These are phyloP conservation scores for Aureobasidium uvarum DNA, from an alignment of 2,329 filamentous ascomycete genomes.

Conservation along the genomic window DNA sequence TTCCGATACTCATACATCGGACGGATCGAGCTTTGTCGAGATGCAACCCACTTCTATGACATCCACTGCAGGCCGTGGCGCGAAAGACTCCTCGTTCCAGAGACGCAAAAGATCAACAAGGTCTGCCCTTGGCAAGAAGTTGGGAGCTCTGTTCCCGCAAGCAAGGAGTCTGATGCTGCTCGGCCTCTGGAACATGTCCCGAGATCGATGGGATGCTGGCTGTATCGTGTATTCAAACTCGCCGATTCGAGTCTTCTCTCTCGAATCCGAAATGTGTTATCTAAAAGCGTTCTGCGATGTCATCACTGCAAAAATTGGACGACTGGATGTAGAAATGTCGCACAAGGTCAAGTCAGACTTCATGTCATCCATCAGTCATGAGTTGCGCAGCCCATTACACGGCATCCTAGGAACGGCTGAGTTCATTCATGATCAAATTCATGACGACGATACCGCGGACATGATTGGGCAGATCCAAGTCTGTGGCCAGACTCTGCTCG, in stretches of 20 bases:
- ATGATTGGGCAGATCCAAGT: conserved; percentile 46
- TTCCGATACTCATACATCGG: conserved; percentile 19
- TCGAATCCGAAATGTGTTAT: conserved; percentile 45
- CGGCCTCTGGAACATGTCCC: conserved; percentile 53
- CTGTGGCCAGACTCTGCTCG: conserved; percentile 50
- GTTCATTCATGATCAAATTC: conserved; percentile 46
- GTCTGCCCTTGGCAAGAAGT: conserved; percentile 13
- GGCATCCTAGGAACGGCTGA: conserved; percentile 51
- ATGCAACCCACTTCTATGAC: background rate
- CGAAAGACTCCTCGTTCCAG: background rate
- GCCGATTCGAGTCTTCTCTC: conserved; percentile 44
- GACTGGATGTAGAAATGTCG: conserved; percentile 42
- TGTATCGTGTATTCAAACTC: conserved; percentile 50
- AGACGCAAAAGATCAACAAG: conserved; percentile 14
- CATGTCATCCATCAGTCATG: conserved; percentile 54
- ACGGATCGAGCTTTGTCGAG: background rate
- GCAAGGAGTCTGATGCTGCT: conserved; percentile 51
- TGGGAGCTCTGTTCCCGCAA: conserved; percentile 40
- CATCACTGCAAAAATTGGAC: conserved; percentile 44
- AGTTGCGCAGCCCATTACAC: conserved; percentile 50
- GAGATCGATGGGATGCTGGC: conserved; percentile 44
- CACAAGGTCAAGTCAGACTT: conserved; percentile 54
- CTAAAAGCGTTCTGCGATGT: conserved; percentile 46
- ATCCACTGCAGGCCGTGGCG: background rate
- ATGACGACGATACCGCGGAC: conserved; percentile 40